Percentiles rank a stretch among this genome's conserved stretches.
Evolutionary conservation across 2,329 filamentous ascomycete species (phyloP).

Genomic region (Verticillium albo-atrum): DNA sequence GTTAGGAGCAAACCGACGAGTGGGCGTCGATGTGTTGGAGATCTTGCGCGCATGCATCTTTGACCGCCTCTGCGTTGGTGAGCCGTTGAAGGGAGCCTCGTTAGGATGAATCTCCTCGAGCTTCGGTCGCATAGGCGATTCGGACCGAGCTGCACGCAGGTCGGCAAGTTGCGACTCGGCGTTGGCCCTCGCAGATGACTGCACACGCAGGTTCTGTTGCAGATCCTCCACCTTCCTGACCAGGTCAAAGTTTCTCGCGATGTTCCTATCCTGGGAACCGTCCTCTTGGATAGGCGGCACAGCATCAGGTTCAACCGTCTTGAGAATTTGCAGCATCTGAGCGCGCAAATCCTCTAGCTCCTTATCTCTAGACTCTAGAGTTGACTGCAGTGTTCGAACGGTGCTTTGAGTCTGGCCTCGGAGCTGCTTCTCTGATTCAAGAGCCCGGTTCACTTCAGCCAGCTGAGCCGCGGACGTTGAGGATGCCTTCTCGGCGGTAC

Average conservation of each 20-base stretch:
- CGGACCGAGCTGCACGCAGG: conserved; percentile 64
- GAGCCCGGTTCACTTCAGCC: conserved; percentile 80
- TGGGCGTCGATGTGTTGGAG: conserved; percentile 75
- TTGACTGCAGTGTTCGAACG: conserved; percentile 72
- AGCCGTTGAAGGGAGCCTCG: conserved; percentile 68
- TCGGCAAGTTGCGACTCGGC: conserved; percentile 81
- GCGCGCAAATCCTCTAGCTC: conserved; percentile 77
- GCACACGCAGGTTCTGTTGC: conserved; percentile 82
- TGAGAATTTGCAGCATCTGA: conserved; percentile 78
- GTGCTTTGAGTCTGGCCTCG: conserved; percentile 82
- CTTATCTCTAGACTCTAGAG: conserved; percentile 73
- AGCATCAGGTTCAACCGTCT: conserved; percentile 76
- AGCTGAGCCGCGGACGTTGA: conserved; percentile 78
- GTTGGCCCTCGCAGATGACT: conserved; percentile 73
- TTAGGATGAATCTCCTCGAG: conserved; percentile 87
- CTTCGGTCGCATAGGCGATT: conserved; percentile 66
- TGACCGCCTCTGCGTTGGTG: conserved; percentile 63
- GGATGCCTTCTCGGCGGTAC: conserved; percentile 84
- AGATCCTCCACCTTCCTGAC: conserved; percentile 81
- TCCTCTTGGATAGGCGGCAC: conserved; percentile 62
- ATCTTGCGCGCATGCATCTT: conserved; percentile 54
- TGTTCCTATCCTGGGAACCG: conserved; percentile 36
- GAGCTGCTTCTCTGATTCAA: conserved; percentile 86
- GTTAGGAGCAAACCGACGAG: conserved; percentile 63
- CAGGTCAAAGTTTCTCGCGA: conserved; percentile 74